Percentiles rank a stretch among this genome's conserved stretches.
Conservation (phyloP, 441 rosid species). For the Syzygium syzygioides region DNA sequence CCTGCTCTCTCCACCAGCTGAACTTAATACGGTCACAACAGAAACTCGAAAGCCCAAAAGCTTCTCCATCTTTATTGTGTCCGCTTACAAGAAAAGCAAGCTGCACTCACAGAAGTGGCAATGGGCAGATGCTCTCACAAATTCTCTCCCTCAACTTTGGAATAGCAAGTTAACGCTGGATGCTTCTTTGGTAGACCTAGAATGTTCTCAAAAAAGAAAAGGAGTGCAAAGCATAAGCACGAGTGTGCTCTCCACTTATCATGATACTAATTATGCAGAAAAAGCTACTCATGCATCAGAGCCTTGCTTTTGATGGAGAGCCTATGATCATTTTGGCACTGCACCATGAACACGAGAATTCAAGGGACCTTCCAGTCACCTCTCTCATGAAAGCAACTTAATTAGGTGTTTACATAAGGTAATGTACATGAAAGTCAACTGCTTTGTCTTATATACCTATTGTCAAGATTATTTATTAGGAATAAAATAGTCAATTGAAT, state of each 20-base stretch:
- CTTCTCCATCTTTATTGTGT: neutral
- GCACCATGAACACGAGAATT: neutral
- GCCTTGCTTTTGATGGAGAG: neutral
- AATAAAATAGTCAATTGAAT: neutral
- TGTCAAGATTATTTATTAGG: neutral
- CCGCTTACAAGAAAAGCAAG: neutral
- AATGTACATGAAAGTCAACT: neutral
- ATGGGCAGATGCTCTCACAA: neutral
- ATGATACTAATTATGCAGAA: neutral
- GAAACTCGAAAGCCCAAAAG: neutral
- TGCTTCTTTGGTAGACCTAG: neutral
- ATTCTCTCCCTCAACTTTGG: neutral
- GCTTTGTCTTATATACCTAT: neutral
- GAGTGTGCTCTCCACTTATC: neutral
- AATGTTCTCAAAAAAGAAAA: neutral
- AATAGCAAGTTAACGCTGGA: neutral
- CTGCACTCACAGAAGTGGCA: neutral
- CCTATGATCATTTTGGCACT: neutral
- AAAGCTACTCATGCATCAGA: neutral
- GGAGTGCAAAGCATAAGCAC: neutral
- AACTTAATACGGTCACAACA: neutral
- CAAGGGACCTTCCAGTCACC: neutral
- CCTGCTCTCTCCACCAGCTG: neutral
- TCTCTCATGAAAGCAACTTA: neutral
- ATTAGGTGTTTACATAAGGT: neutral